A percentile compares a stretch with the other conserved stretches of the same genome.
Conservation (phyloP, 2,329 filamentous ascomycete species). For the Xylariaceae sp. region DNA sequence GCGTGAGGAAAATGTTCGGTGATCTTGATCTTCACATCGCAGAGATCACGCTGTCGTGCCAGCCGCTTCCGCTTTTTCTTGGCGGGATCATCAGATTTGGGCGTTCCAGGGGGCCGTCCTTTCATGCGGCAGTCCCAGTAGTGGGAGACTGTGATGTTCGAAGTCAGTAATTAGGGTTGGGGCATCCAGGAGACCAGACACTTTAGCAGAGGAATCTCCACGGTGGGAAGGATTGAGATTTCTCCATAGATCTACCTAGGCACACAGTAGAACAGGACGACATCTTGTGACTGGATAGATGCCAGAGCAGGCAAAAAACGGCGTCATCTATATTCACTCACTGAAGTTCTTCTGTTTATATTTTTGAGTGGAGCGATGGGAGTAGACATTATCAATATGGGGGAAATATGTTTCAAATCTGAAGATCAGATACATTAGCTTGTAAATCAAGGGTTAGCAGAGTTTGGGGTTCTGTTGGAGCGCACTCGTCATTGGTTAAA, state of each 20-base stretch:
- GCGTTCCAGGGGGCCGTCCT: slow-evolving; percentile 71
- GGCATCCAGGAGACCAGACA: not conserved
- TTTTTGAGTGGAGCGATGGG: slow-evolving; percentile 73
- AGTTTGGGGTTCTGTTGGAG: slow-evolving; percentile 1
- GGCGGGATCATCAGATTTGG: slow-evolving; percentile 72
- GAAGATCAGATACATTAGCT: slow-evolving; percentile 19
- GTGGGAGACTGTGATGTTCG: slow-evolving; percentile 53
- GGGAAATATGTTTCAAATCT: slow-evolving; percentile 79
- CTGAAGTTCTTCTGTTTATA: slow-evolving; percentile 77
- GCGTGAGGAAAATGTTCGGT: slow-evolving; percentile 68
- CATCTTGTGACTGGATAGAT: not conserved
- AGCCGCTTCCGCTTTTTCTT: slow-evolving; percentile 79
- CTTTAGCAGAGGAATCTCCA: not conserved
- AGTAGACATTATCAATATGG: slow-evolving; percentile 80
- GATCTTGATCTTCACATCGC: slow-evolving; percentile 83
- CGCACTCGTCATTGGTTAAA: slow-evolving; percentile 67
- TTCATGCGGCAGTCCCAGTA: slow-evolving; percentile 84
- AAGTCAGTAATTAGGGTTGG: slow-evolving; percentile 4
- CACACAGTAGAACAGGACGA: not conserved
- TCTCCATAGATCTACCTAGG: not conserved
- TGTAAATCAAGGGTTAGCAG: not conserved
- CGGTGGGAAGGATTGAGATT: not conserved
- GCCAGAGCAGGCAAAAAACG: not conserved
- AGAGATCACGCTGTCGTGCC: slow-evolving; percentile 72
- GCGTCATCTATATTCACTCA: slow-evolving; percentile 3